Percentiles rank a stretch among this genome's conserved stretches.
phyloP scores from a whole-genome alignment of 345 rosid genomes.

The Sisymbrium altissimum region DNA sequence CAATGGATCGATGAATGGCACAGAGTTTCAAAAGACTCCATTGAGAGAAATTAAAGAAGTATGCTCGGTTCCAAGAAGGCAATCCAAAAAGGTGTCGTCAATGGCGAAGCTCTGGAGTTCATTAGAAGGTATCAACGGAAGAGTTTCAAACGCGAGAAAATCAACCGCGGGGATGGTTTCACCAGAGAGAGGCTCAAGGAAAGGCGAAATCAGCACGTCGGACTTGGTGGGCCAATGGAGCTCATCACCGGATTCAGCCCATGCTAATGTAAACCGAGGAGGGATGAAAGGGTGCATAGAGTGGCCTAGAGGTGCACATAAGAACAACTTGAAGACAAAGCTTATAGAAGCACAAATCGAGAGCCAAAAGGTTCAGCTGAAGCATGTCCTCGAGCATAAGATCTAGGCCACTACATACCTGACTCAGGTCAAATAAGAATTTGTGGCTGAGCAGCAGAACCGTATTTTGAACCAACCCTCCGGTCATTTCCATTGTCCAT shows the following conservation, averaged over 20 bases:
- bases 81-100: constrained; percentile 61
- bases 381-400: constrained; percentile 85
- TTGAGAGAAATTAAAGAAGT: constrained; percentile 61
- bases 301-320: constrained; percentile 80
- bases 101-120: constrained; percentile 87
- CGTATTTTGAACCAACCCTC: background rate
- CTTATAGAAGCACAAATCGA: constrained; percentile 81
- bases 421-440: background rate
- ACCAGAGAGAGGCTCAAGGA: constrained; percentile 52
- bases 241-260: constrained; percentile 58
- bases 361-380: constrained; percentile 75
- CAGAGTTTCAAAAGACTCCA: constrained; percentile 56
- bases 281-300: constrained; percentile 95
- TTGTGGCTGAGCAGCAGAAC: constrained; percentile 1
- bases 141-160: constrained; percentile 66
- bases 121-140: constrained; percentile 43
- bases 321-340: constrained; percentile 77
- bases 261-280: constrained; percentile 58
- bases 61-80: constrained; percentile 49
- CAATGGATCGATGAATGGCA: constrained; percentile 51
- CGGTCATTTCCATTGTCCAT: background rate
- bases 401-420: constrained; percentile 32
- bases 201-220: constrained; percentile 49
- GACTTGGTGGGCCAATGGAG: constrained; percentile 68
- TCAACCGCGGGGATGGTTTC: constrained; percentile 48